Evolutionary conservation across 192 early-diverging fungal genomes (phyloP).

Genomic region (Umbelopsis sp.): DNA sequence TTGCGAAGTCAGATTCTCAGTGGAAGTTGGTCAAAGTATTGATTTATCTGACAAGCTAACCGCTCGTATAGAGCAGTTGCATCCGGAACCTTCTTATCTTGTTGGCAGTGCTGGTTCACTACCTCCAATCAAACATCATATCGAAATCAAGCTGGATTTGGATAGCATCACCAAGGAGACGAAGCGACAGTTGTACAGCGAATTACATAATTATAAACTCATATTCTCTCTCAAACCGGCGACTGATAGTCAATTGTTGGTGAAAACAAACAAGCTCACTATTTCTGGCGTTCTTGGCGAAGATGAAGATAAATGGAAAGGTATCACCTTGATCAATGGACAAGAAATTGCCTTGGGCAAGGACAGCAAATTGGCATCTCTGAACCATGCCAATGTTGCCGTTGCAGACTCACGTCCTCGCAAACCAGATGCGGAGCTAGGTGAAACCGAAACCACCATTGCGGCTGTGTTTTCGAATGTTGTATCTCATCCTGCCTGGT

Average conservation of each 20-base stretch:
- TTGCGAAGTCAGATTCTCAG: constrained; percentile 21
- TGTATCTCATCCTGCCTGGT: constrained; percentile 1
- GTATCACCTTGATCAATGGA: constrained; percentile 30
- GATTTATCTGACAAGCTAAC: constrained; percentile 21
- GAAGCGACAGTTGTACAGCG: background rate
- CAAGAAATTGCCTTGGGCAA: constrained; percentile 15
- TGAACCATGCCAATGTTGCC: background rate
- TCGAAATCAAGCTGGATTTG: constrained; percentile 7
- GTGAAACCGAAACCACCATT: background rate
- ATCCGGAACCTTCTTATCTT: constrained; percentile 15
- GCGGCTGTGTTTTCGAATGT: background rate
- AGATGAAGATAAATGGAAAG: constrained; percentile 28
- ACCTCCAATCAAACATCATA: constrained; percentile 16
- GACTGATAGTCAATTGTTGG: constrained; percentile 1
- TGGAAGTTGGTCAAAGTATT: constrained; percentile 5
- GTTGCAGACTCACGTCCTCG: background rate
- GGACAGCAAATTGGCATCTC: constrained; percentile 6
- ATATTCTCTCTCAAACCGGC: constrained; percentile 19
- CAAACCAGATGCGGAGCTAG: background rate
- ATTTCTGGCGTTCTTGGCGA: constrained; percentile 28
- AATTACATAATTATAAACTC: constrained; percentile 15
- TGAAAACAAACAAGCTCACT: constrained; percentile 16
- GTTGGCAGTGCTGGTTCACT: constrained; percentile 17
- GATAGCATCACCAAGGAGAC: background rate
- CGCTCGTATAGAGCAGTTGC: constrained; percentile 19